Evolutionary conservation across 2,329 filamentous ascomycete species (phyloP), one percentile per base, ranked within the genome.

Genomic region (Colletotrichum paranaense): DNA sequence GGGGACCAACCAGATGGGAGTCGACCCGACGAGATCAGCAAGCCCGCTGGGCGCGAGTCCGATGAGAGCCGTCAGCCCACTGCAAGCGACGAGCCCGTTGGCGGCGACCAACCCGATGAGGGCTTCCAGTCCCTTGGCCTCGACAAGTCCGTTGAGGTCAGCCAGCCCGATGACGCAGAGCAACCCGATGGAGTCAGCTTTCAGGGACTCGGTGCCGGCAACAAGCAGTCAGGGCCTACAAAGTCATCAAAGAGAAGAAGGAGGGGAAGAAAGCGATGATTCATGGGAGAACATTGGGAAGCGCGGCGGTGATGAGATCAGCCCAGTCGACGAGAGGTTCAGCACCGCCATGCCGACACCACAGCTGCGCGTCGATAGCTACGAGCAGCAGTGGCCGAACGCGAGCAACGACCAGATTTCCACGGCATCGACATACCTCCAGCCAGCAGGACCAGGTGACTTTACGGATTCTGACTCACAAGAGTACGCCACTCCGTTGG

Each of bases 251-350:
- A 73, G 67, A 73, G 60, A 57, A 66, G 71, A 71, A 65, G 67
- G 70, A 22, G 71, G 56, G 67, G 71, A 59, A 66, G 71, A 73
- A 73, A 73, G 71, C 71, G 71, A 71, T 70, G 71, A 73, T 73
- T 73, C 71, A 12, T 73, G 71, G 71, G 71, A 73, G 46, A 62
- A 73, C 56, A 58, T 73, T 11, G 46, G 62, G 32, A 60, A 57
- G 26, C 60, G 67, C 55, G 71, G 67, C 59, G 71, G 67, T 11
- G 71, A 66, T 5, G 56, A 60, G 2, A 35, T n/a, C 46, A 8
- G 11, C 11, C 26, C 56, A 16, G 56, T 32, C n/a, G 32, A 38
- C 8, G 22, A n/a, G 24, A 19, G 16, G 12, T 57, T 59, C 14
- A 9, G 32, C 9, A 42, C 68, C 55, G 2, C 62, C 8, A 55